phyloP scores from a whole-genome alignment of 1,284 basidiomycete genomes.

The Marasmius tenuissimus region DNA sequence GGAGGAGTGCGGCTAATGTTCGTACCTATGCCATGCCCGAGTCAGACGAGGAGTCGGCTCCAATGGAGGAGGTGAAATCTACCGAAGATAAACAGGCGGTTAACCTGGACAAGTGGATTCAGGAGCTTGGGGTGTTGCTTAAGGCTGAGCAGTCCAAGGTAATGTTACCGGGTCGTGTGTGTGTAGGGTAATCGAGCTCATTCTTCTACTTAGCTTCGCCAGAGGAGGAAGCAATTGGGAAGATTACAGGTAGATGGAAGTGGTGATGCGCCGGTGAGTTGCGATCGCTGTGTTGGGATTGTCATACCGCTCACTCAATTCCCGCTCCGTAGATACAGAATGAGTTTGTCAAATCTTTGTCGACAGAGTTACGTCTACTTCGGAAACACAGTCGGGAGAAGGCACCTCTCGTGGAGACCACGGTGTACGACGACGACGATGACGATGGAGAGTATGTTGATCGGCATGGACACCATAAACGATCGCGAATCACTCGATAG shows the following conservation, averaged over 20 bases:
- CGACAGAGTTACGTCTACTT: constrained; percentile 52
- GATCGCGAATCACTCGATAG: background rate
- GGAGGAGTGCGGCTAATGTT: constrained; percentile 52
- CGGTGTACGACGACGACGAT: background rate
- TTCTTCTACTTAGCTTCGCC: constrained; percentile 50
- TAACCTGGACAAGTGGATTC: constrained; percentile 66
- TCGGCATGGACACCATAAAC: constrained; percentile 4
- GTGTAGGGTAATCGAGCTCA: constrained; percentile 8
- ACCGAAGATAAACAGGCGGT: constrained; percentile 43
- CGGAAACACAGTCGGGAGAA: constrained; percentile 51
- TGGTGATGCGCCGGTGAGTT: background rate
- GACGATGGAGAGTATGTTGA: constrained; percentile 4
- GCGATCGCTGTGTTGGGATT: background rate
- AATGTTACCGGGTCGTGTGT: background rate
- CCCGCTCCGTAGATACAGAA: background rate
- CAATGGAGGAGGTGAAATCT: constrained; percentile 33
- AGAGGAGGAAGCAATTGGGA: constrained; percentile 58
- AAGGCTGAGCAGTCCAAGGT: constrained; percentile 72
- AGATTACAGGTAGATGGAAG: constrained; percentile 23
- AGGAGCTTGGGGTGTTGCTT: constrained; percentile 53
- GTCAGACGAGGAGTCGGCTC: constrained; percentile 68
- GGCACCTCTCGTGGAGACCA: background rate
- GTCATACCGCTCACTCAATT: background rate
- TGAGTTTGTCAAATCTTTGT: constrained; percentile 64
- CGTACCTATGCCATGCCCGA: constrained; percentile 66